Evolutionary conservation across 441 rosid genomes (phyloP), one percentile per base, ranked within the genome.

Genomic region (Pelargonium fulgidum): DNA sequence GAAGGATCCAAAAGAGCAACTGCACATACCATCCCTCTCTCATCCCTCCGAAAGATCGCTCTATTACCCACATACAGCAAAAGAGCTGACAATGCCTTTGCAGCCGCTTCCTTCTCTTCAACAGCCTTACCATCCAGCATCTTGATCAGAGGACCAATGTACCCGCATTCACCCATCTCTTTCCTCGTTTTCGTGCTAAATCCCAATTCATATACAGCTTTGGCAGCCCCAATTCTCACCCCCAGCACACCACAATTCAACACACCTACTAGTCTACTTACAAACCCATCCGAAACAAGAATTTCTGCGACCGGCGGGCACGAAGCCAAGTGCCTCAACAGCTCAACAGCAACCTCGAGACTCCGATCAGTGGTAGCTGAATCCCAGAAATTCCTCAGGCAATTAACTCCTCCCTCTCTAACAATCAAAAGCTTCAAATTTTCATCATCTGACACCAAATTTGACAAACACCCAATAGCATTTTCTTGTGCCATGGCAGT

Each of bases 71-170:
- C 71, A 70, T 80, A 85, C 22, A 75, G 68, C 77, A 88, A 0
- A 2, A 93, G 78, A 0, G 39, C 76, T 0, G 96, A 87, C 71
- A 93, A 64, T 17, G 95, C 93, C 70, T 80, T 88, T 0, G 89
- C 85, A n/a, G 93, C 96, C 3, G 95, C 91, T 79, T 89, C 96
- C 80, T 84, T 87, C 81, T 91, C 98, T 69, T 86, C 91, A 9
- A 70, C 74, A 44, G 88, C 93, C 79, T 93, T 93, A 22, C 96
- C 95, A 75, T 93, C 97, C 70, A 91, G 68, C 96, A 89, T 87
- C 70, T 82, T 83, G 70, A 87, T 81, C 81, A 93, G 73, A 4
- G 81, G 79, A 65, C 50, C 72, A n/a, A 81, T 80, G 69, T 86
- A 80, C 29, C 87, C 96, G 3, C 72, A 75, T 68, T 87, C 95